phyloP scores from a whole-genome alignment of 768 basidiomycete genomes.

The Multifurca ochricompacta region DNA sequence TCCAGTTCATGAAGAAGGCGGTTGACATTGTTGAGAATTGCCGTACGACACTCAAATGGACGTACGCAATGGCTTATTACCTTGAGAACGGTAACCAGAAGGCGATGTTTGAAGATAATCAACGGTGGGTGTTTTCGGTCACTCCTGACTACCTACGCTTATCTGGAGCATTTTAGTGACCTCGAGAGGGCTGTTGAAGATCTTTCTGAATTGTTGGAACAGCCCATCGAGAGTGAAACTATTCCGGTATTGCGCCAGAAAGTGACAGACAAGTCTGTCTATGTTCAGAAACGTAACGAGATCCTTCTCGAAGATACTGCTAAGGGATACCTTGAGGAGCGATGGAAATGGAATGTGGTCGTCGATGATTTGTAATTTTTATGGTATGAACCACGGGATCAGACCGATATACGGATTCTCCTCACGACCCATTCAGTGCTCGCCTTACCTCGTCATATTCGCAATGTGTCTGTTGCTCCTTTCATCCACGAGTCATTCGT shows the following conservation, averaged over 20 bases:
- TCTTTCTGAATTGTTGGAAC: slow-evolving; percentile 85
- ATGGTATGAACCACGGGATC: not conserved
- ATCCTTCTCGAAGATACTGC: slow-evolving; percentile 95
- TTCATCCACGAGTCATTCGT: not conserved
- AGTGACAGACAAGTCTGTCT: slow-evolving; percentile 95
- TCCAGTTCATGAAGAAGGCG: slow-evolving; percentile 98
- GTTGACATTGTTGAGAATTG: slow-evolving; percentile 88
- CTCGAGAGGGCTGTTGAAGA: slow-evolving; percentile 94
- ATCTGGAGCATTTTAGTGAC: slow-evolving; percentile 46
- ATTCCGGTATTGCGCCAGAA: slow-evolving; percentile 80
- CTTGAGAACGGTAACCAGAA: slow-evolving; percentile 86
- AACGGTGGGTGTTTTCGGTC: slow-evolving; percentile 45
- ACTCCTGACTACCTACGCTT: not conserved
- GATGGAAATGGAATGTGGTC: slow-evolving; percentile 73
- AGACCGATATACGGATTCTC: not conserved
- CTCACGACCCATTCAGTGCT: slow-evolving; percentile 1
- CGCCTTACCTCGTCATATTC: not conserved
- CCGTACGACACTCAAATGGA: slow-evolving; percentile 97
- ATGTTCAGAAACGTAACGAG: slow-evolving; percentile 95
- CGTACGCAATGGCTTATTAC: slow-evolving; percentile 99
- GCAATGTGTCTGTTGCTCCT: slow-evolving; percentile 1
- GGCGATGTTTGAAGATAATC: slow-evolving; percentile 95
- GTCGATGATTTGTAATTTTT: slow-evolving; percentile 53
- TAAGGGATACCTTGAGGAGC: slow-evolving; percentile 74
- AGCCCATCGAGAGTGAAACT: slow-evolving; percentile 78